These are phyloP conservation scores for Apiosordaria backusii DNA, from an alignment of 495 filamentous ascomycete species.

Conservation along the genomic window DNA sequence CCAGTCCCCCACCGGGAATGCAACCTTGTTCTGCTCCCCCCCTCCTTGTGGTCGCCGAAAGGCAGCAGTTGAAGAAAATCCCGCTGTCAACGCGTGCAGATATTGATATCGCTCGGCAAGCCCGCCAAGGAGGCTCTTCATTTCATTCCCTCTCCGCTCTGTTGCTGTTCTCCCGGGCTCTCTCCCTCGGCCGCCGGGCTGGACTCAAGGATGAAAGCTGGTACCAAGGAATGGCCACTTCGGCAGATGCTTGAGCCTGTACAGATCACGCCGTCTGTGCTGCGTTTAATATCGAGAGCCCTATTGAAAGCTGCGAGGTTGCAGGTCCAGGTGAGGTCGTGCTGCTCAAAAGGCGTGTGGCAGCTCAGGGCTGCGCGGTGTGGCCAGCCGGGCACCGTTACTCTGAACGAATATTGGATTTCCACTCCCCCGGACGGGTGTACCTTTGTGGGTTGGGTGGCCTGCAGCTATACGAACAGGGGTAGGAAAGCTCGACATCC, in stretches of 20 bases:
- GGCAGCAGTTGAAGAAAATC: constrained; percentile 5
- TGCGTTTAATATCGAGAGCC: constrained; percentile 1
- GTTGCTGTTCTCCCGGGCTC: too few species aligned
- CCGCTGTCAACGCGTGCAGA: neutral
- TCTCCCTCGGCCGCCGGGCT: too few species aligned
- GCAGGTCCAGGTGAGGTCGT: neutral
- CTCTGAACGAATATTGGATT: too few species aligned
- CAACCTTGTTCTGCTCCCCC: constrained; percentile 10
- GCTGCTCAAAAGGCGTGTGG: neutral
- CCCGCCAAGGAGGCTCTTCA: neutral
- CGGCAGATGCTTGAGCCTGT: neutral
- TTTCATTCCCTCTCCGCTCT: neutral
- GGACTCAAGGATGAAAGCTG: neutral
- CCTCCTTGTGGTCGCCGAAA: neutral
- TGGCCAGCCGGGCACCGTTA: neutral
- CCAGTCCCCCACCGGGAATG: constrained; percentile 14
- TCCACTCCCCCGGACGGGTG: constrained; percentile 8
- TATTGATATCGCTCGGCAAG: constrained; percentile 10
- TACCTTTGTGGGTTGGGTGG: constrained; percentile 12
- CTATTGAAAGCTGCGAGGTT: constrained; percentile 4
- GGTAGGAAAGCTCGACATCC: constrained; percentile 8
- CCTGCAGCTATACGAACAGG: constrained; percentile 15
- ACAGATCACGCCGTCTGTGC: neutral
- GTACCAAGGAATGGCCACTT: neutral
- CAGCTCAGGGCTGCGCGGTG: constrained; percentile 2